Evolutionary conservation across 352 stramenopile species (phyloP), one percentile per base, ranked within the genome.

Genomic region (Phytopythium oedochilum): DNA sequence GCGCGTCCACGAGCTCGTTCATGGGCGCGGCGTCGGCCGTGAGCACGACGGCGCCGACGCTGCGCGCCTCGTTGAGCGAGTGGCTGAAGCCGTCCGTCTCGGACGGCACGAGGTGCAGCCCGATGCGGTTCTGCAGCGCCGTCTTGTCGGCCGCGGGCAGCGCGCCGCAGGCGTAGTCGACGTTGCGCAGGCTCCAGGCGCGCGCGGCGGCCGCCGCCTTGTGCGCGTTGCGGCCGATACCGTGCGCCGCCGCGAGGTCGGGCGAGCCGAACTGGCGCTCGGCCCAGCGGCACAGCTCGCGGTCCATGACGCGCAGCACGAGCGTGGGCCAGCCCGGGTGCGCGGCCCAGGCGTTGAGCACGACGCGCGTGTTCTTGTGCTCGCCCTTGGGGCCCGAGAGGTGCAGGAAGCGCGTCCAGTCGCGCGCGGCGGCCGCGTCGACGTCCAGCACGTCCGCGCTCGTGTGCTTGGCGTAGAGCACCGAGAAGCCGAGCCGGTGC

Each of bases 21-120:
- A 92, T 94, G 5, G 84, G 82, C 15, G 79, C 69, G 25, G 88
- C 84, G 56, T 94, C 75, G 22, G 79, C 86, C 34, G 84, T 91
- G 44, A 94, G 29, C 45, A 89, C 82, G 5, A 94, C 64, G 17
- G 80, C 84, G 12, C 78, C 82, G 11, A 76, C 71, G 53, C 82
- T 89, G 26, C 84, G 79, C 18, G 84, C 84, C 56, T 92, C 78
- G 55, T 94, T 94, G 60, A 94, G 92, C 51, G 91, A 91, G 61
- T 94, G 84, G 31, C 84, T 78, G 51, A 92, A 94, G 18, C 79
- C 83, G 62, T 92, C 83, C 12, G 74, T 88, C 59, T 87, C 77
- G 45, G 77, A 90, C 12, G 83, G 83, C 62, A 77, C 89, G 49
- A 92, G 43, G 35, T 92, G 83, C 45, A 92, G 64, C 17, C 83